Evolutionary conservation across 768 basidiomycete genomes (phyloP).

Genomic region (Amyloporia xantha): DNA sequence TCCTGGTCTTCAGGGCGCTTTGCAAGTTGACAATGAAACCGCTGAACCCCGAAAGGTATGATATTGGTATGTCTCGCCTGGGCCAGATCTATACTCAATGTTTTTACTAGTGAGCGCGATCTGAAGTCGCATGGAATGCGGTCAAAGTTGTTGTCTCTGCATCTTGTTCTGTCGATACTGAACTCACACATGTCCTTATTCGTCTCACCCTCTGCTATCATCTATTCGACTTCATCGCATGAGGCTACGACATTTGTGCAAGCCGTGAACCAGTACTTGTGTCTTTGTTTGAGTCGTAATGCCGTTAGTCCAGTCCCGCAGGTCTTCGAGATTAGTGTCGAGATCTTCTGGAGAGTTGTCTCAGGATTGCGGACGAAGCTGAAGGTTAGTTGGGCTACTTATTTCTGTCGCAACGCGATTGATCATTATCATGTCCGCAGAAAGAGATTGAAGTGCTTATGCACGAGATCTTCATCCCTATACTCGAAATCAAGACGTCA

Average conservation of each 20-base stretch:
- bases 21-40: constrained; percentile 99
- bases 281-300: constrained; percentile 86
- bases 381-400: constrained; percentile 53
- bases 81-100: neutral
- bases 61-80: neutral
- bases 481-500: constrained; percentile 95
- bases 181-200: constrained; percentile 89
- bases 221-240: constrained; percentile 83
- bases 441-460: constrained; percentile 99
- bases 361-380: constrained; percentile 91
- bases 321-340: constrained; percentile 96
- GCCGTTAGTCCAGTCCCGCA: constrained; percentile 93
- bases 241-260: constrained; percentile 89
- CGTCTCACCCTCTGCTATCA: constrained; percentile 81
- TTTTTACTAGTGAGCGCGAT: constrained; percentile 76
- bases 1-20: constrained; percentile 92
- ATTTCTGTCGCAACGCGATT: neutral
- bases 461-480: constrained; percentile 97
- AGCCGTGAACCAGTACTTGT: constrained; percentile 94
- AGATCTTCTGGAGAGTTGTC: constrained; percentile 97
- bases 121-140: constrained; percentile 95
- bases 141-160: constrained; percentile 89
- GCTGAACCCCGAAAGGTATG: constrained; percentile 85
- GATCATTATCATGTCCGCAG: constrained; percentile 33
- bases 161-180: constrained; percentile 87